Percentiles rank a stretch among this genome's conserved stretches.
phyloP scores from a whole-genome alignment of 305 asterid species.

The Ilex paraguariensis region DNA sequence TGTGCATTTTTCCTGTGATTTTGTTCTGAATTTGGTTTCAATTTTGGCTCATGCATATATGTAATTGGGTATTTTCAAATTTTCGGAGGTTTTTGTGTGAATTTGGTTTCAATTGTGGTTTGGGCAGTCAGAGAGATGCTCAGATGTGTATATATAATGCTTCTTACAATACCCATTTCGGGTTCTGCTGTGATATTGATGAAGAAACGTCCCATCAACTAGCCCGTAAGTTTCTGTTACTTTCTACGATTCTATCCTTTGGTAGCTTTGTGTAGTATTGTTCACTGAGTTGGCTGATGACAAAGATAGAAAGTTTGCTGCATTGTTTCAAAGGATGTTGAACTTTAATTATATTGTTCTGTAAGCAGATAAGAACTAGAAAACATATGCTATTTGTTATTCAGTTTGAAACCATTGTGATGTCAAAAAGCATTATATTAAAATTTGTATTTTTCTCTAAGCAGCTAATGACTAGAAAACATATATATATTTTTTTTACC shows the following conservation, averaged over 20 bases:
- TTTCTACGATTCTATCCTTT: not conserved
- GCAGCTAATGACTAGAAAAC: too few relatives aligned
- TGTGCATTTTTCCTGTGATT: too few relatives aligned
- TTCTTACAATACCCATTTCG: conserved; percentile 51
- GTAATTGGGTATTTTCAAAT: not conserved
- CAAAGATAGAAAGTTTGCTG: too few relatives aligned
- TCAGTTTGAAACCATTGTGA: not conserved
- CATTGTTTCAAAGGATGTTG: too few relatives aligned
- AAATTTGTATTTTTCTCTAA: too few relatives aligned
- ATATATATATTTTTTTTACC: too few relatives aligned
- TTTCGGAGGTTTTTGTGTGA: conserved; percentile 1
- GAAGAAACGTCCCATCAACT: conserved; percentile 46
- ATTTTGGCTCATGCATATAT: not conserved
- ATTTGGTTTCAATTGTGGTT: conserved; percentile 9
- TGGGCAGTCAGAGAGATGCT: conserved; percentile 68
- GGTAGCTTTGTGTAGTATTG: not conserved
- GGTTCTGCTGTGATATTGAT: conserved; percentile 89
- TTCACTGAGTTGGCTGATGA: too few relatives aligned
- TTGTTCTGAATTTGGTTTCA: not conserved
- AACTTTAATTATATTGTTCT: too few relatives aligned
- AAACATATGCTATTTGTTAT: conserved; percentile 5
- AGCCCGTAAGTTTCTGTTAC: conserved; percentile 38
- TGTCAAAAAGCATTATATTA: too few relatives aligned
- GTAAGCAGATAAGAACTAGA: too few relatives aligned
- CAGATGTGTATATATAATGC: conserved; percentile 80